phyloP scores from a whole-genome alignment of 2,329 filamentous ascomycete species.

The Sordariomycetes sp. region DNA sequence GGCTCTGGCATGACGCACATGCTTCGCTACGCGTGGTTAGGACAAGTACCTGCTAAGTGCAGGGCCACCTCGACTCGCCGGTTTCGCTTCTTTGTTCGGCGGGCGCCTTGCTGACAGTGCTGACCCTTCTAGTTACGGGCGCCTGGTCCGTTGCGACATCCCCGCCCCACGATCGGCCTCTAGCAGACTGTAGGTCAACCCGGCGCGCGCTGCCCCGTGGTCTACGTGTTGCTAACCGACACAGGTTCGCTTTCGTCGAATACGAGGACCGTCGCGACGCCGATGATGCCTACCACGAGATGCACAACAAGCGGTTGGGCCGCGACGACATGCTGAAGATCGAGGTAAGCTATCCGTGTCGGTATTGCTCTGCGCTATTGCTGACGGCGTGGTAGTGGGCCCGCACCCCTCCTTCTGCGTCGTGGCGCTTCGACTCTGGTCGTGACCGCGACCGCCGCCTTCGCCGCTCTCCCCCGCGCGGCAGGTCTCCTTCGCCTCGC shows the following conservation, averaged over 20 bases:
- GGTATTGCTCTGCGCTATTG: background rate
- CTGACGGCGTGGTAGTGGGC: conserved; percentile 58
- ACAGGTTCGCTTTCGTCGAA: conserved; percentile 91
- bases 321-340: conserved; percentile 95
- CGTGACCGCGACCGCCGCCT: conserved; percentile 54
- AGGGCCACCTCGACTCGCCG: background rate
- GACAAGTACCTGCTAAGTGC: background rate
- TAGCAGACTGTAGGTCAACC: conserved; percentile 74
- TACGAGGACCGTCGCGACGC: conserved; percentile 97
- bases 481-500: conserved; percentile 68
- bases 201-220: background rate
- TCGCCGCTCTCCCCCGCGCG: conserved; percentile 48
- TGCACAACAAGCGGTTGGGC: conserved; percentile 98
- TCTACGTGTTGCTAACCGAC: background rate
- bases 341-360: conserved; percentile 48
- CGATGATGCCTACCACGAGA: conserved; percentile 98
- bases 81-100: background rate
- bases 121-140: conserved; percentile 61
- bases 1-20: background rate
- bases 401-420: conserved; percentile 91
- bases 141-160: conserved; percentile 96
- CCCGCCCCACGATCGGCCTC: conserved; percentile 87
- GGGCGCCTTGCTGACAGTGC: background rate
- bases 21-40: background rate
- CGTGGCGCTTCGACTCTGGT: conserved; percentile 94